Percentiles rank a stretch among this genome's conserved stretches.
Conservation (phyloP, 306 rosid genomes). For the Cyclanthera cordifolia region DNA sequence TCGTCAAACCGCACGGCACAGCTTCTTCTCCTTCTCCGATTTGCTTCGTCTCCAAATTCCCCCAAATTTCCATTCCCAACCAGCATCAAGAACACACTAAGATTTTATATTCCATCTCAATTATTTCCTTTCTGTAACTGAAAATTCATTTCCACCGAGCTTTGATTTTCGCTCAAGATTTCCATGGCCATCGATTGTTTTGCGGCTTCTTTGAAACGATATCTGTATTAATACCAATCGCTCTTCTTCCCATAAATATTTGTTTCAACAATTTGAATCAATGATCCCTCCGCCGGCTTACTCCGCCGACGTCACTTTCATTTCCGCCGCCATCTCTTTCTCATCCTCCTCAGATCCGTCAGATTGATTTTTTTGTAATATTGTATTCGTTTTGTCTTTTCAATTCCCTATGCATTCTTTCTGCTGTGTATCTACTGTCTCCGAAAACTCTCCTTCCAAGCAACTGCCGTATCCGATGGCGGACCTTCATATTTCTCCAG, state of each 20-base stretch:
- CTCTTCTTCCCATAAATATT: neutral
- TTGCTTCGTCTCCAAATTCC: neutral
- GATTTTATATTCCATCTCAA: neutral
- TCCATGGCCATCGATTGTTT: neutral
- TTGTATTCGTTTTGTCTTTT: neutral
- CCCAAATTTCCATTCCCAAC: neutral
- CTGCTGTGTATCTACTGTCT: constrained; percentile 64
- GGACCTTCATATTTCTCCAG: constrained; percentile 43
- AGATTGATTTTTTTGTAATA: neutral
- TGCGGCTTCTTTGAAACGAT: neutral
- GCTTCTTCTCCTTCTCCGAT: neutral
- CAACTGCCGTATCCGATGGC: constrained; percentile 27
- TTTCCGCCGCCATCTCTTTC: neutral
- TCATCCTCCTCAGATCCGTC: constrained; percentile 14
- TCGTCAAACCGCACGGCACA: neutral
- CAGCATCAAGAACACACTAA: neutral
- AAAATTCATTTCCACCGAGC: constrained; percentile 1
- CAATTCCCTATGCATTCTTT: constrained; percentile 65
- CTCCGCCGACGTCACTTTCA: constrained; percentile 13
- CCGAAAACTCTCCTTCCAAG: constrained; percentile 59
- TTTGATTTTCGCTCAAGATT: neutral
- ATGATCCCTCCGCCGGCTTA: constrained; percentile 18
- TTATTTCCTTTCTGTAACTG: neutral
- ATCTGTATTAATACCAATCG: neutral
- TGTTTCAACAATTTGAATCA: neutral